phyloP scores from a whole-genome alignment of 1,139 yeast species.

The Saccharomyces pastorianus region DNA sequence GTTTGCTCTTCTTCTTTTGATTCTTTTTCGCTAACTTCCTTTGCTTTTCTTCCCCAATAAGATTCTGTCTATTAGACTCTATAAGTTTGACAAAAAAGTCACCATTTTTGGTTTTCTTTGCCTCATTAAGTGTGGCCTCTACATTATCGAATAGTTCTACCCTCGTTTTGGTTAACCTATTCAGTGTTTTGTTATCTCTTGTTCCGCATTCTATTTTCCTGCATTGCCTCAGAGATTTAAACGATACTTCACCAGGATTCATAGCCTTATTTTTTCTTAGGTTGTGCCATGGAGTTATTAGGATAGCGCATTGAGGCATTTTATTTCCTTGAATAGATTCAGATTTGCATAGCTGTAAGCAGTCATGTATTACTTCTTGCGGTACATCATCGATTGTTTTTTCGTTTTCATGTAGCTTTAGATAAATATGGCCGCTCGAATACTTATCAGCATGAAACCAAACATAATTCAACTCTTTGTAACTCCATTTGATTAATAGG shows the following conservation, averaged over 20 bases:
- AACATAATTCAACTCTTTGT: constrained; percentile 47
- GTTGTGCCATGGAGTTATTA: constrained; percentile 73
- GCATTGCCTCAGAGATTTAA: constrained; percentile 49
- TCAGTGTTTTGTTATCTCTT: constrained; percentile 56
- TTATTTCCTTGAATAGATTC: constrained; percentile 77
- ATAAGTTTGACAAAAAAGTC: constrained; percentile 19
- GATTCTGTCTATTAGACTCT: constrained; percentile 12
- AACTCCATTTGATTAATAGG: constrained; percentile 59
- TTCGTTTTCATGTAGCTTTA: constrained; percentile 44
- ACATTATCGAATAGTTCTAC: constrained; percentile 45
- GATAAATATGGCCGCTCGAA: constrained; percentile 76
- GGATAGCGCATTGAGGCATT: constrained; percentile 56
- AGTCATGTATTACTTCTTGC: constrained; percentile 45
- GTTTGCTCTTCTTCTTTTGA: constrained; percentile 11
- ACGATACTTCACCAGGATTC: constrained; percentile 82
- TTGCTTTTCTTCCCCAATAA: constrained; percentile 20
- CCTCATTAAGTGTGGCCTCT: constrained; percentile 23
- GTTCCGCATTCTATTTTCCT: constrained; percentile 48
- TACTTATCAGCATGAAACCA: constrained; percentile 84
- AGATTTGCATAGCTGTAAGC: constrained; percentile 73
- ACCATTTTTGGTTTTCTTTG: constrained; percentile 27
- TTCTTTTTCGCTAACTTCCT: constrained; percentile 16
- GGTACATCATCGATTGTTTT: constrained; percentile 43
- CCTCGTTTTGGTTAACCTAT: constrained; percentile 60
- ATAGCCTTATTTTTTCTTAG: constrained; percentile 62